Evolutionary conservation across 2,329 filamentous ascomycete genomes (phyloP).

Genomic region (Coleophoma crateriformis): DNA sequence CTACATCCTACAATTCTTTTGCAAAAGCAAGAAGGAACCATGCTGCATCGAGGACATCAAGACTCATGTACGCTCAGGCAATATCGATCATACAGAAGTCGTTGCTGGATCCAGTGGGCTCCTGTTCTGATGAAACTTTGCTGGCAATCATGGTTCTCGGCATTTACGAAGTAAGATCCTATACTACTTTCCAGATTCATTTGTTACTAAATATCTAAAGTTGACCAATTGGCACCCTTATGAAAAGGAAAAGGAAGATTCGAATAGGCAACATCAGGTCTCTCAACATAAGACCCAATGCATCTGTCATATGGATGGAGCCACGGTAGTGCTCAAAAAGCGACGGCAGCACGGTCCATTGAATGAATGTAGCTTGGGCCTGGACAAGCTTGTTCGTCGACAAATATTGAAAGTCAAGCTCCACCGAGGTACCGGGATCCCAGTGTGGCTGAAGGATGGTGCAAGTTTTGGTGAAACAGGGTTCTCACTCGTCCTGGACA

Average conservation of each 20-base stretch:
- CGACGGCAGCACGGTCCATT: neutral
- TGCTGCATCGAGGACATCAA: neutral
- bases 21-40: neutral
- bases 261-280: neutral
- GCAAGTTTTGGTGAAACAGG: slow-evolving; percentile 5
- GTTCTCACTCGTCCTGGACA: slow-evolving; percentile 5
- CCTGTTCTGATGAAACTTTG: slow-evolving; percentile 1
- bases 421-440: neutral
- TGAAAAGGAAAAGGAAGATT: neutral
- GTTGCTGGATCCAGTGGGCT: neutral
- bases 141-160: slow-evolving; percentile 6
- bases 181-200: too few species aligned
- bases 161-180: slow-evolving; percentile 1
- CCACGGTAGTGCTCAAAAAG: neutral
- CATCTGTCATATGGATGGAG: slow-evolving; percentile 1
- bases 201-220: too few species aligned
- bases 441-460: slow-evolving; percentile 3
- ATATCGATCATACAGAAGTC: slow-evolving; percentile 2
- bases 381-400: slow-evolving; percentile 1
- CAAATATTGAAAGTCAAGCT: neutral
- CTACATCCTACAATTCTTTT: neutral
- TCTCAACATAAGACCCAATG: neutral
- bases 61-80: slow-evolving; percentile 2
- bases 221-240: too few species aligned
- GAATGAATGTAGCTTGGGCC: neutral